phyloP scores from a whole-genome alignment of 257 asterid species.

The Nicotiana obtusifolia region DNA sequence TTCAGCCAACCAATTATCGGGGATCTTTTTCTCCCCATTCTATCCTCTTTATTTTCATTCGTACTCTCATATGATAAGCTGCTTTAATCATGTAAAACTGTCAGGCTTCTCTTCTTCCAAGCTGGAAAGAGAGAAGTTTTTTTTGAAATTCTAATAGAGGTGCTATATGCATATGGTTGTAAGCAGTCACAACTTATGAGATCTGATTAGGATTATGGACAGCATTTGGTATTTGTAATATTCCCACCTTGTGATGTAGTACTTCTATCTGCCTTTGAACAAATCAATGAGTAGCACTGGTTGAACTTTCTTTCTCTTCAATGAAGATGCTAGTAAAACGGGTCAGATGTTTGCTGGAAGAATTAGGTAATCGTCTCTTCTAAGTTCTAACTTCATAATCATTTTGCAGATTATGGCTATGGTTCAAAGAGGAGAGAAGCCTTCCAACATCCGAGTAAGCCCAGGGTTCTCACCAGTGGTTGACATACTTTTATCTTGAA shows the following conservation, averaged over 20 bases:
- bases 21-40: background rate
- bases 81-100: background rate
- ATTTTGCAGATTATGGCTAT: constrained; percentile 75
- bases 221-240: background rate
- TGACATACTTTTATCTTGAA: constrained; percentile 7
- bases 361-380: background rate
- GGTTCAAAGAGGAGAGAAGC: constrained; percentile 95
- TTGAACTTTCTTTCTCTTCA: background rate
- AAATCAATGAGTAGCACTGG: background rate
- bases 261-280: background rate
- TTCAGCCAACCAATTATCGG: background rate
- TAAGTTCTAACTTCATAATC: background rate
- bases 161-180: background rate
- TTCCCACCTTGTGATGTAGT: background rate
- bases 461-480: constrained; percentile 6
- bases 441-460: constrained; percentile 80
- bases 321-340: background rate
- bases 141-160: background rate
- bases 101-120: background rate
- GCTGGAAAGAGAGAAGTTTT: background rate
- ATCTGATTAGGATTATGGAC: background rate
- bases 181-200: constrained; percentile 5
- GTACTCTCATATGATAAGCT: background rate
- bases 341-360: background rate
- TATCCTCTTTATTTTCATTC: background rate